phyloP scores from a whole-genome alignment of 139 green algal species.

The Edaphochlamys debaryana region DNA sequence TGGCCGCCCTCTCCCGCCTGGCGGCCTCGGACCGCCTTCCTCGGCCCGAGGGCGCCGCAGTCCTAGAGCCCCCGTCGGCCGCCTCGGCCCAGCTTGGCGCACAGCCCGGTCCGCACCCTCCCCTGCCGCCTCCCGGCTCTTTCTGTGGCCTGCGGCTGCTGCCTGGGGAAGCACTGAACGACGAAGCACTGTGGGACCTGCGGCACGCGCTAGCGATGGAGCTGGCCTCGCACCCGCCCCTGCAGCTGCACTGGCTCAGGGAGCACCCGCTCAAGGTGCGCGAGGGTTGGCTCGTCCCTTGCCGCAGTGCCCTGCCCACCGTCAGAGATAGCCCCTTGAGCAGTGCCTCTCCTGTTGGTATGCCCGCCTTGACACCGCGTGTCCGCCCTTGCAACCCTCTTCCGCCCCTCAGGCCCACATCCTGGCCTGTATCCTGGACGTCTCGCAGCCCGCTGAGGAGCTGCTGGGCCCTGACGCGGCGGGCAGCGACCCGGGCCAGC shows the following conservation, averaged over 20 bases:
- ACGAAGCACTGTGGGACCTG: too few species aligned
- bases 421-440: background rate
- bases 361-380: too few species aligned
- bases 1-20: slow-evolving; percentile 33
- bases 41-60: background rate
- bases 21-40: background rate
- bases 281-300: too few species aligned
- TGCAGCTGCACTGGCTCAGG: slow-evolving; percentile 48
- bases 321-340: too few species aligned
- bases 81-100: background rate
- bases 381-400: too few species aligned
- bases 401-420: too few species aligned
- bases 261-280: background rate
- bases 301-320: background rate
- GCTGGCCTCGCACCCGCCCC: slow-evolving; percentile 42
- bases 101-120: background rate
- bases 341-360: too few species aligned
- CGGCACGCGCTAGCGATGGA: too few species aligned
- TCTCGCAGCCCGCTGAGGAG: background rate
- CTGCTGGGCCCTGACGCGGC: background rate
- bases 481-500: too few species aligned
- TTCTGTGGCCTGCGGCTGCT: slow-evolving; percentile 61
- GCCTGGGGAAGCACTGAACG: slow-evolving; percentile 43
- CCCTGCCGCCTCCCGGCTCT: background rate
- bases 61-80: background rate